Conservation (phyloP, 164 flowering plant species). For the Chloranthus sessilifolius region DNA sequence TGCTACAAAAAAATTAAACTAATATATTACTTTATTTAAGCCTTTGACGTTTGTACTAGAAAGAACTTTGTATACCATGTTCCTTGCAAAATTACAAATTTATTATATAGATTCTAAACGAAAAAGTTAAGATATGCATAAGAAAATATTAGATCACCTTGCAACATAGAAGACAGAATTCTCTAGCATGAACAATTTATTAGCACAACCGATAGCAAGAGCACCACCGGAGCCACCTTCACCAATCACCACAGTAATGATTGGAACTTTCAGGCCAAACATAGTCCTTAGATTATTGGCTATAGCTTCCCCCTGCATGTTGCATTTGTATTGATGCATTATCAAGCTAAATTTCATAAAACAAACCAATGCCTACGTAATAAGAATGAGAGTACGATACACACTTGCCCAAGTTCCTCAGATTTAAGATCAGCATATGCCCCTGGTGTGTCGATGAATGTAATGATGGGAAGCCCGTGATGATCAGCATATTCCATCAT, state of each 20-base stretch:
- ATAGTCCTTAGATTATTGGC: conserved; percentile 26
- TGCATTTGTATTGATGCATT: not conserved
- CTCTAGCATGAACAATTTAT: conserved; percentile 28
- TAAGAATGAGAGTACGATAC: not conserved
- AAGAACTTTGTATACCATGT: too few species aligned
- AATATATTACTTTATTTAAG: too few species aligned
- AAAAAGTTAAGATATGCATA: not conserved
- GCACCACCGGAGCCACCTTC: conserved; percentile 43
- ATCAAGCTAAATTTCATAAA: not conserved
- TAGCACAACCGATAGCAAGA: conserved; percentile 36
- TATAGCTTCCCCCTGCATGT: conserved; percentile 27
- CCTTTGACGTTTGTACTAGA: too few species aligned
- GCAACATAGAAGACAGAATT: conserved; percentile 31
- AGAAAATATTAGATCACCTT: conserved; percentile 18
- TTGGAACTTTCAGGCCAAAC: conserved; percentile 34
- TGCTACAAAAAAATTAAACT: too few species aligned
- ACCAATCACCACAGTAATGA: conserved; percentile 26
- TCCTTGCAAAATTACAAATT: too few species aligned
- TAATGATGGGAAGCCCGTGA: conserved; percentile 26
- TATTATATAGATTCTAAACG: not conserved
- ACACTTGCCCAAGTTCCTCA: conserved; percentile 29
- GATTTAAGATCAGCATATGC: conserved; percentile 32
- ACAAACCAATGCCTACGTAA: too few species aligned
- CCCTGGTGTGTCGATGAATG: conserved; percentile 30
- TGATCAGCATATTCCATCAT: conserved; percentile 34